Evolutionary conservation across 306 rosid species (phyloP).

Genomic region (Astragalus glycyphyllos): DNA sequence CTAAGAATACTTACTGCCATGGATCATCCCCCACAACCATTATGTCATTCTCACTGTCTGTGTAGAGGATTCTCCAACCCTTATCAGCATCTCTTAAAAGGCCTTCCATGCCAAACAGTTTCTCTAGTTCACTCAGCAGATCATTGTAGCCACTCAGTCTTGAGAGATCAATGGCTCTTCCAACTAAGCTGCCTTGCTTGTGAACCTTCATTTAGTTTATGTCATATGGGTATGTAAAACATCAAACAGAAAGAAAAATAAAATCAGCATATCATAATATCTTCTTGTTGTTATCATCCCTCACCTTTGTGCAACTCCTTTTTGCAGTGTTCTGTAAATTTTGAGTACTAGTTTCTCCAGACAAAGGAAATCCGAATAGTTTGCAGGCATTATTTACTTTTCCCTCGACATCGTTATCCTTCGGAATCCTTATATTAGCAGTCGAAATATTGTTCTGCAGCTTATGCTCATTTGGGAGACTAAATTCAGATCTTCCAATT

Average conservation of each 20-base stretch:
- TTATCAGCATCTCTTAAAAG: conserved; percentile 77
- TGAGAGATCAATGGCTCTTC: conserved; percentile 97
- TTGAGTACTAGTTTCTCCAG: conserved; percentile 63
- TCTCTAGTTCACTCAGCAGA: conserved; percentile 86
- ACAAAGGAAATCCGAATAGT: conserved; percentile 89
- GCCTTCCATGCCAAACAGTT: conserved; percentile 95
- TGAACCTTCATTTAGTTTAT: conserved; percentile 88
- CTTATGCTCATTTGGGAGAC: conserved; percentile 57
- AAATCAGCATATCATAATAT: conserved; percentile 49
- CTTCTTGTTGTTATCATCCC: conserved; percentile 56
- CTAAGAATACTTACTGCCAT: conserved; percentile 82
- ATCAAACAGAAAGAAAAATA: conserved; percentile 45
- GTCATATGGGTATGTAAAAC: conserved; percentile 61
- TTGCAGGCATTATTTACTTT: conserved; percentile 64
- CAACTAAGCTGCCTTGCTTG: conserved; percentile 99
- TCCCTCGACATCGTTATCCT: conserved; percentile 55
- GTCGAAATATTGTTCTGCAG: conserved; percentile 56
- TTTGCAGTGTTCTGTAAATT: conserved; percentile 60
- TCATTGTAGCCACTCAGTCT: conserved; percentile 77
- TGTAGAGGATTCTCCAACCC: conserved; percentile 94
- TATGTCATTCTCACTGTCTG: conserved; percentile 93
- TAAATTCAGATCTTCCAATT: conserved; percentile 56
- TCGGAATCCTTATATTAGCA: conserved; percentile 51
- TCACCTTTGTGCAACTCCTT: conserved; percentile 98
- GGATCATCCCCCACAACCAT: conserved; percentile 99